Evolutionary conservation across 2,329 filamentous ascomycete genomes (phyloP), one percentile per base, ranked within the genome.

Genomic region (Xylaria sp.): DNA sequence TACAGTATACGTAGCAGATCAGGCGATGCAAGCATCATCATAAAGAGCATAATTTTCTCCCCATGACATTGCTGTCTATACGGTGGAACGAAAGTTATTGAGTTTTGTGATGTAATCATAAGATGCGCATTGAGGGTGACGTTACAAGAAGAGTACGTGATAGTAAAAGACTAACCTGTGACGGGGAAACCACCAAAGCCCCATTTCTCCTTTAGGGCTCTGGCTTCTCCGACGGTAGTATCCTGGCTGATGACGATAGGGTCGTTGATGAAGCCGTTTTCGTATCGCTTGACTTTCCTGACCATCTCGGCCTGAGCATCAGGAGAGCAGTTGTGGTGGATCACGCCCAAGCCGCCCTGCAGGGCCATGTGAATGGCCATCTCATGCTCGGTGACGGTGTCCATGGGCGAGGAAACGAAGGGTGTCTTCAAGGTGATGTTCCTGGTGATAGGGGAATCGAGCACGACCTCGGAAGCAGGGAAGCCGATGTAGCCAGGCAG

Each of bases 21-120:
- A 6, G 17, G 26, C 23, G 15, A 46, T 15, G 36, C 33, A 38
- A 57, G 70, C 77, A 76, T 76, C 77, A 74, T 84, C 81, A 85
- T 82, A 82, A 81, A 83, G 81, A 81, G 77, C 77, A 81, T 82
- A 84, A 65, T 80, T 83, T 83, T 86, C 83, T 97, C 94, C 93
- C 88, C 94, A 97, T 85, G 87, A 93, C 92, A 88, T 88, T 90
- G 85, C 87, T 87, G 90, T 92, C 92, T 89, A 91, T 97, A 88
- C 93, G 93, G 96, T 95, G 95, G 96, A 99, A 99, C 96, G 96
- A 99, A 99, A 99, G 96, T 98, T 98, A 97, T 92, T 89, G 85
- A 84, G 83, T 85, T 88, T 86, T 38, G 85, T 83, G 85, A 89
- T 88, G 87, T 93, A 96, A 97, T 97, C 93, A 94, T 82, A 79